Evolutionary conservation across 116 monocot species (phyloP).

Genomic region (Posidonia oceanica): DNA sequence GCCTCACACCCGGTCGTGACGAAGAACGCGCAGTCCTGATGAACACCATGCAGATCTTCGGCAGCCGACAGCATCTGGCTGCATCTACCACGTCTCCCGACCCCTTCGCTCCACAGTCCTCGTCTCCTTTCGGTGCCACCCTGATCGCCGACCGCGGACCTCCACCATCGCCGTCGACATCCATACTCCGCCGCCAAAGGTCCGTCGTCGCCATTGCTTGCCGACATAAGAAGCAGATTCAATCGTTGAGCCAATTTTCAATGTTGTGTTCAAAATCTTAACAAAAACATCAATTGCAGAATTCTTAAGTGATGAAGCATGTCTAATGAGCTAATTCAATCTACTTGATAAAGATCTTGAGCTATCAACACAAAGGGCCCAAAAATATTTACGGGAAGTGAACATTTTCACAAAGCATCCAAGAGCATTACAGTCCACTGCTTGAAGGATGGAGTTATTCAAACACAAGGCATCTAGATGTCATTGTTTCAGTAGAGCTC

Average conservation of each 20-base stretch:
- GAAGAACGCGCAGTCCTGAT: too few relatives aligned
- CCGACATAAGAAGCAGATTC: constrained; percentile 18
- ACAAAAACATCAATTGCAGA: constrained; percentile 68
- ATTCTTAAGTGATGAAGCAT: constrained; percentile 48
- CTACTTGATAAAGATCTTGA: constrained; percentile 44
- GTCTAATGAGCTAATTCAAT: constrained; percentile 64
- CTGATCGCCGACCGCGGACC: too few relatives aligned
- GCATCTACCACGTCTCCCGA: too few relatives aligned
- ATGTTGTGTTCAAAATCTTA: constrained; percentile 48
- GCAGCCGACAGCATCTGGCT: too few relatives aligned
- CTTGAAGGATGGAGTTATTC: constrained; percentile 53
- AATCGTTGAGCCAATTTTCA: constrained; percentile 33
- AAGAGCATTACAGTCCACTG: constrained; percentile 51
- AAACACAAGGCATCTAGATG: constrained; percentile 66
- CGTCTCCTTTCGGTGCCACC: too few relatives aligned
- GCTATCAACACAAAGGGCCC: constrained; percentile 42
- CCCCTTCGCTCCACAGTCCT: too few relatives aligned
- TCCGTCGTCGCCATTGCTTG: too few relatives aligned
- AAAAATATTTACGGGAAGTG: constrained; percentile 51
- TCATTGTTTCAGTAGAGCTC: constrained; percentile 50
- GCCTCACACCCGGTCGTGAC: too few relatives aligned
- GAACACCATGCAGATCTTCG: too few relatives aligned
- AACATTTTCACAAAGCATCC: constrained; percentile 76
- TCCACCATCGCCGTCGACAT: too few relatives aligned
- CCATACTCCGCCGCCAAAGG: too few relatives aligned